These are phyloP conservation scores for Termitomyces bulborhizus DNA, from an alignment of 768 basidiomycete species.

Conservation along the genomic window DNA sequence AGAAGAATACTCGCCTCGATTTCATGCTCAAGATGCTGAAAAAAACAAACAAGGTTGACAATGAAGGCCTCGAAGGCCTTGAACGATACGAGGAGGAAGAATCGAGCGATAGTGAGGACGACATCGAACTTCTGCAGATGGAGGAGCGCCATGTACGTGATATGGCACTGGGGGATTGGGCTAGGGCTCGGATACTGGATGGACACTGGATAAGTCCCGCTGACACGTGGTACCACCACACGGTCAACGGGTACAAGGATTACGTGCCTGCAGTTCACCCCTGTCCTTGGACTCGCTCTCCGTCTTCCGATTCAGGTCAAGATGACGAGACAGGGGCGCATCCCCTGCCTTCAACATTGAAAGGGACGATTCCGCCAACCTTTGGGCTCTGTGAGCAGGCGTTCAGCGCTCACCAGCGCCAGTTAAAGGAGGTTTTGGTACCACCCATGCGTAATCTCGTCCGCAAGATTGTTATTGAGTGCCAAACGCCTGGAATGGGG, in stretches of 20 bases:
- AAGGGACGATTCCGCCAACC: conserved; percentile 52
- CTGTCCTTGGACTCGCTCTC: conserved; percentile 53
- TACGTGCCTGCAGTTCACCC: conserved; percentile 42
- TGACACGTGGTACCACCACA: conserved; percentile 54
- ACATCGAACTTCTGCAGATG: conserved; percentile 33
- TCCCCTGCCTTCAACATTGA: conserved; percentile 41
- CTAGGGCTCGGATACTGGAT: conserved; percentile 62
- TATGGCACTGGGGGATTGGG: conserved; percentile 68
- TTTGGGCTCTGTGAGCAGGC: conserved; percentile 60
- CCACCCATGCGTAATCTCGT: conserved; percentile 70
- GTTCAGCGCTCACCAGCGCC: conserved; percentile 49
- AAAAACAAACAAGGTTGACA: conserved; percentile 23
- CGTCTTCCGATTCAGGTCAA: conserved; percentile 11
- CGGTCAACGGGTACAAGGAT: conserved; percentile 29
- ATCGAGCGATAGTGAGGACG: conserved; percentile 40
- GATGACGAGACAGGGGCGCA: conserved; percentile 33
- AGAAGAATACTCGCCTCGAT: conserved; percentile 54
- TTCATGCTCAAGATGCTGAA: conserved; percentile 42
- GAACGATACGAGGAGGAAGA: conserved; percentile 25
- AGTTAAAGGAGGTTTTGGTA: conserved; percentile 52
- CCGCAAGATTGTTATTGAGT: conserved; percentile 59
- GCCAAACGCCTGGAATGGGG: conserved; percentile 30
- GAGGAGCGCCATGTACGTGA: conserved; percentile 38
- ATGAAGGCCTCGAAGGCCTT: conserved; percentile 6
- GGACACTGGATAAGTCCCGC: conserved; percentile 74